Percentiles rank a stretch among this genome's conserved stretches.
These are phyloP conservation scores for Alternaria arbusti DNA, from an alignment of 2,329 filamentous ascomycete species.

Conservation along the genomic window DNA sequence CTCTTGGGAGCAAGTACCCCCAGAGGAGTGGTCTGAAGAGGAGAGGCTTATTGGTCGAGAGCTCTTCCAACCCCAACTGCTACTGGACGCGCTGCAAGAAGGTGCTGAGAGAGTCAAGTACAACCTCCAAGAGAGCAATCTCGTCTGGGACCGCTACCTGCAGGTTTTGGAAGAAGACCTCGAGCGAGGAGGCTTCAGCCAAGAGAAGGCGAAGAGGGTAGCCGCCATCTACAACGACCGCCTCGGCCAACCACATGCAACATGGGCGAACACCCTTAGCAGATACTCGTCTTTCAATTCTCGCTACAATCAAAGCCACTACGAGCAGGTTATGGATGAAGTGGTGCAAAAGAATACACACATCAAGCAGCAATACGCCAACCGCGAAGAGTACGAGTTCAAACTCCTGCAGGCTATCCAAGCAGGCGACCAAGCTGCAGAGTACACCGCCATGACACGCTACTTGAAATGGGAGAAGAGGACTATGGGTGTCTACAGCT, in stretches of 20 bases:
- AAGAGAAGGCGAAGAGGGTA: slow-evolving; percentile 67
- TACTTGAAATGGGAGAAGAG: slow-evolving; percentile 88
- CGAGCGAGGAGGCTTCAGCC: slow-evolving; percentile 58
- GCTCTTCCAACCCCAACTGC: slow-evolving; percentile 71
- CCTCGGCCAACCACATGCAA: slow-evolving; percentile 73
- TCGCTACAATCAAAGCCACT: slow-evolving; percentile 71
- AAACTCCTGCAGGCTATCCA: slow-evolving; percentile 66
- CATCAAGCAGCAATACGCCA: slow-evolving; percentile 68
- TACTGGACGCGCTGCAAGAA: slow-evolving; percentile 73
- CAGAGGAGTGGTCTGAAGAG: slow-evolving; percentile 63
- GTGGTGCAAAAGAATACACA: slow-evolving; percentile 67
- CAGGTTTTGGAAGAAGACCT: slow-evolving; percentile 74
- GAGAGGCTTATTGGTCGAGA: slow-evolving; percentile 73
- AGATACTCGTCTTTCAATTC: slow-evolving; percentile 77
- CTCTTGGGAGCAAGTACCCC: slow-evolving; percentile 61
- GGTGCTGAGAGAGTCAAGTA: slow-evolving; percentile 75
- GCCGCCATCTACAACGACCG: slow-evolving; percentile 73
- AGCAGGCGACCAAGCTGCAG: slow-evolving; percentile 61
- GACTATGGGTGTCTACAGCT: slow-evolving; percentile 61
- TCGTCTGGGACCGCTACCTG: slow-evolving; percentile 81
- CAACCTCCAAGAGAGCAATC: slow-evolving; percentile 76
- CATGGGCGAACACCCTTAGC: slow-evolving; percentile 77
- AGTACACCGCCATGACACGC: slow-evolving; percentile 63
- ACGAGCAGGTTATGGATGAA: slow-evolving; percentile 75
- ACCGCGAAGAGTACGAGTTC: slow-evolving; percentile 72